A percentile compares a stretch with the other conserved stretches of the same genome.
phyloP scores from a whole-genome alignment of 169 alveolate genomes.

The Plasmodium gallinaceum region DNA sequence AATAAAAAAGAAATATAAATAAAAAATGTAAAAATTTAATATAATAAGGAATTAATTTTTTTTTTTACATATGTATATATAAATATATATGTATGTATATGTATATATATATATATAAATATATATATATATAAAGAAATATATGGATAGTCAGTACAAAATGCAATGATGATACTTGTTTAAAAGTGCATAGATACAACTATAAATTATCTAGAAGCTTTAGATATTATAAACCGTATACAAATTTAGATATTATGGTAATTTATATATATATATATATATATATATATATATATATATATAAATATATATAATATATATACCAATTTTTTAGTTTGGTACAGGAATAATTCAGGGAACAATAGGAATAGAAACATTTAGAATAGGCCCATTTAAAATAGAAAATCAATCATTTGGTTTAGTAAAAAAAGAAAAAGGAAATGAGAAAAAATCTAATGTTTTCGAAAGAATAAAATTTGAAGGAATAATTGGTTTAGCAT shows the following conservation, averaged over 20 bases:
- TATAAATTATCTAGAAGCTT: constrained; percentile 71
- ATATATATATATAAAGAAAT: constrained; percentile 59
- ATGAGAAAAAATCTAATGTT: constrained; percentile 11
- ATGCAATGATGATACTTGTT: constrained; percentile 82
- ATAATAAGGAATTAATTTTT: constrained; percentile 46
- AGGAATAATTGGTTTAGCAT: constrained; percentile 92
- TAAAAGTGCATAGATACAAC: constrained; percentile 79
- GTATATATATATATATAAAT: neutral
- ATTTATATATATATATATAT: neutral
- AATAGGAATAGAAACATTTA: constrained; percentile 62
- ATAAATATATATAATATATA: neutral
- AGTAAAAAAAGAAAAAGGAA: constrained; percentile 65
- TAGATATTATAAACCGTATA: constrained; percentile 59
- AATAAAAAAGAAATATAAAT: constrained; percentile 80
- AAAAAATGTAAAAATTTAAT: constrained; percentile 65
- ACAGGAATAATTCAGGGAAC: constrained; percentile 84
- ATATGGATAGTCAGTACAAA: constrained; percentile 83
- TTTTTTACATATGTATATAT: constrained; percentile 27
- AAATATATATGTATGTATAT: neutral
- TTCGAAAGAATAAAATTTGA: constrained; percentile 85
- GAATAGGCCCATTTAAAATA: constrained; percentile 75
- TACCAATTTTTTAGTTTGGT: constrained; percentile 73
- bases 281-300: constrained; percentile 12
- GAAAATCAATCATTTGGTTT: constrained; percentile 45
- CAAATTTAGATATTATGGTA: constrained; percentile 70